These are phyloP conservation scores for Clarireedia homoeocarpa DNA, from an alignment of 2,329 filamentous ascomycete genomes.

Conservation along the genomic window DNA sequence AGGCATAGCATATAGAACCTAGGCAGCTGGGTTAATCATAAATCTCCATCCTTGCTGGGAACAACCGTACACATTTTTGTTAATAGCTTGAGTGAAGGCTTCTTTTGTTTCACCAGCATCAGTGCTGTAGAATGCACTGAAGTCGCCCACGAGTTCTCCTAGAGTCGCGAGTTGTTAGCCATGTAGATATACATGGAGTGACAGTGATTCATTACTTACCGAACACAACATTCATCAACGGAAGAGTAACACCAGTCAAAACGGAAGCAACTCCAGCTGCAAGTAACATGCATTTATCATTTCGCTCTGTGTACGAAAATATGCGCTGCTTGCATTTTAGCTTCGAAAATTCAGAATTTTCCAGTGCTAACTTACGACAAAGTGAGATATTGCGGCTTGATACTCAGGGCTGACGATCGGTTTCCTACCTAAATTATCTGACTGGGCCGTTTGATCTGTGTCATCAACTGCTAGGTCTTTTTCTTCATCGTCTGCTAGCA, in stretches of 20 bases:
- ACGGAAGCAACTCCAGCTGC: slow-evolving; percentile 40
- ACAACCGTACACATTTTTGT: slow-evolving; percentile 28
- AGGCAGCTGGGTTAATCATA: slow-evolving; percentile 22
- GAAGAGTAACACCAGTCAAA: slow-evolving; percentile 46
- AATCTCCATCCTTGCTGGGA: slow-evolving; percentile 9
- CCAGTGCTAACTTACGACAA: neutral
- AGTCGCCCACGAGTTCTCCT: slow-evolving; percentile 32
- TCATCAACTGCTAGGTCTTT: neutral
- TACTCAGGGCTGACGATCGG: slow-evolving; percentile 1
- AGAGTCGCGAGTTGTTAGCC: neutral
- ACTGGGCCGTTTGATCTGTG: neutral
- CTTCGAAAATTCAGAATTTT: neutral
- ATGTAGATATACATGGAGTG: neutral
- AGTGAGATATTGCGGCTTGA: slow-evolving; percentile 1
- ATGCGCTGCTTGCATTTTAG: slow-evolving; percentile 14
- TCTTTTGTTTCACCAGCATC: slow-evolving; percentile 33
- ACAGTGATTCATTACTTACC: slow-evolving; percentile 31
- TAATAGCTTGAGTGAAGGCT: slow-evolving; percentile 43
- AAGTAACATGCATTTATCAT: slow-evolving; percentile 14
- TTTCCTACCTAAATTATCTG: neutral
- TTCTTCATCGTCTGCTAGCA: neutral
- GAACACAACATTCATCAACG: slow-evolving; percentile 51
- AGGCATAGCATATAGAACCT: slow-evolving; percentile 52
- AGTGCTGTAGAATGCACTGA: slow-evolving; percentile 44
- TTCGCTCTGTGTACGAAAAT: slow-evolving; percentile 16